phyloP scores from a whole-genome alignment of 73 alveolate species.

The Tetrahymena elliotti region DNA sequence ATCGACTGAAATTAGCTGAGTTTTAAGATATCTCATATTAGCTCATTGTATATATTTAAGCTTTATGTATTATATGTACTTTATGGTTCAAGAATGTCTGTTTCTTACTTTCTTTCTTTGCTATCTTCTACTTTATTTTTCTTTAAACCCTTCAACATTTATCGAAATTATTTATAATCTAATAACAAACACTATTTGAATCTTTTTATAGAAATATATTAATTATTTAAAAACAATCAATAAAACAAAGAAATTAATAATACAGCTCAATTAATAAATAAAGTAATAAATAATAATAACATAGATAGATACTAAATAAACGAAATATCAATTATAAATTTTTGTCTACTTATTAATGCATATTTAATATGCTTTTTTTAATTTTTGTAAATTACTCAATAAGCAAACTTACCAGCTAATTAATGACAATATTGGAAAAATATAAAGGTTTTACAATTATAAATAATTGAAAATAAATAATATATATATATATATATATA shows the following conservation, averaged over 20 bases:
- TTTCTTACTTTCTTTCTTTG: background rate
- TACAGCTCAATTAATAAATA: background rate
- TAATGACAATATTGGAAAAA: no score
- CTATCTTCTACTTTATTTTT: background rate
- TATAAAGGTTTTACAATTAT: no score
- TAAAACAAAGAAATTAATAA: background rate
- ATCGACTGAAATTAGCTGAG: background rate
- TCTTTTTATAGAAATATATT: background rate
- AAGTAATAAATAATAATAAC: background rate
- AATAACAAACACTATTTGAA: no score
- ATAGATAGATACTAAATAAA: no score
- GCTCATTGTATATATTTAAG: background rate
- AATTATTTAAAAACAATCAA: no score
- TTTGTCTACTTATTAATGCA: no score
- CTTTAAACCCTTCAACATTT: background rate
- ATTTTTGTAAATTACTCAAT: no score
- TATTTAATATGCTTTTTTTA: no score
- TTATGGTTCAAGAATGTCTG: background rate
- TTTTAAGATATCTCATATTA: background rate
- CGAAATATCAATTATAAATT: no score
- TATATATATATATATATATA: no score
- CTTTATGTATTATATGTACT: background rate
- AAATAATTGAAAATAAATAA: no score
- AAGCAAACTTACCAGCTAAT: no score
- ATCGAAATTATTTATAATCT: background rate